Evolutionary conservation across 768 basidiomycete species (phyloP).

Genomic region (Leccinum truebloodii): DNA sequence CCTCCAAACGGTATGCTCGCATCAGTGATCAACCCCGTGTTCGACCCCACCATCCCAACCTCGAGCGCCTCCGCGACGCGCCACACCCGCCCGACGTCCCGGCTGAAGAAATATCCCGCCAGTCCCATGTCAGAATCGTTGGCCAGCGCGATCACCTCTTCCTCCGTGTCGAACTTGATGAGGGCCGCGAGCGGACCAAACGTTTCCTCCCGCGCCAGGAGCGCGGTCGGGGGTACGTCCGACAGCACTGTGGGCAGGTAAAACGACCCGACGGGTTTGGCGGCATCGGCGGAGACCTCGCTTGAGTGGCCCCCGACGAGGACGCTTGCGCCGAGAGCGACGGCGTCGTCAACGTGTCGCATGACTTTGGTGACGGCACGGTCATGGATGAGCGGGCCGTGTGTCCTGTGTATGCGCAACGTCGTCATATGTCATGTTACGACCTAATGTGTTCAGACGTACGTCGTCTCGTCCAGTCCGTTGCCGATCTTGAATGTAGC

Average conservation of each 20-base stretch:
- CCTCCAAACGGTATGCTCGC: conserved; percentile 88
- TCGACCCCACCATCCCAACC: conserved; percentile 89
- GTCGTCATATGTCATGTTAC: neutral
- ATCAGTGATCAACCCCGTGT: conserved; percentile 78
- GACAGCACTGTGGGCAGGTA: conserved; percentile 87
- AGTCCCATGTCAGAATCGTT: conserved; percentile 84
- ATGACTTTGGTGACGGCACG: conserved; percentile 85
- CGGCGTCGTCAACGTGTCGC: conserved; percentile 85
- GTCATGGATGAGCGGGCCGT: conserved; percentile 91
- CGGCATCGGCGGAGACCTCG: conserved; percentile 33
- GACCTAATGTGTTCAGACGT: conserved; percentile 24
- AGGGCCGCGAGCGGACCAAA: conserved; percentile 92
- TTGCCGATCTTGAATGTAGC: conserved; percentile 84
- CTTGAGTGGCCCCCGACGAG: conserved; percentile 84
- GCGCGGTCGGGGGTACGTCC: conserved; percentile 72
- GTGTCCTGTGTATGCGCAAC: conserved; percentile 55
- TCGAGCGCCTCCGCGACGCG: conserved; percentile 93
- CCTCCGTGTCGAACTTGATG: conserved; percentile 90
- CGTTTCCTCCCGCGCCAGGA: conserved; percentile 82
- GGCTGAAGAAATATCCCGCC: conserved; percentile 91
- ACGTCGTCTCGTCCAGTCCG: conserved; percentile 79
- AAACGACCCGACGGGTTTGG: conserved; percentile 50
- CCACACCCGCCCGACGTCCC: conserved; percentile 88
- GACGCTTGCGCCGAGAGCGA: conserved; percentile 81
- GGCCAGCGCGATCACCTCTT: conserved; percentile 84